phyloP scores from a whole-genome alignment of 1,139 yeast species.

The Kodamaea anthophila region DNA sequence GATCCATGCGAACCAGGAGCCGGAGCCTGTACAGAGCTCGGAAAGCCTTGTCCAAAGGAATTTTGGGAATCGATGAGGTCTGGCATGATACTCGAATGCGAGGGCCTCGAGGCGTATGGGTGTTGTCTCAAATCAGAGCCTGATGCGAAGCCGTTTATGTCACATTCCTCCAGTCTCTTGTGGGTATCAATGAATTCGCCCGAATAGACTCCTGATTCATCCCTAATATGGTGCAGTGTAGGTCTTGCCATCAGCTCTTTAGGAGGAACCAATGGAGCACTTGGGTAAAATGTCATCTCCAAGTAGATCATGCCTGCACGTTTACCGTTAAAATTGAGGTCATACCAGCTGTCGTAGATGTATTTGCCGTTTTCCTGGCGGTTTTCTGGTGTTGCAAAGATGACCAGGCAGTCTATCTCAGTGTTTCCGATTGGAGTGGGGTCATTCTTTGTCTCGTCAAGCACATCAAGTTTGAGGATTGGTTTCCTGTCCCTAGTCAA shows the following conservation, averaged over 20 bases:
- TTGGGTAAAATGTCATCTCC: conserved; percentile 88
- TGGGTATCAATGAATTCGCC: no score
- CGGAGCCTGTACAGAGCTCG: not conserved
- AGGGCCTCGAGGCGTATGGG: not conserved
- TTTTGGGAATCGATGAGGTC: not conserved
- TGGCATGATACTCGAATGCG: not conserved
- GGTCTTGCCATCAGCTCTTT: conserved; percentile 15
- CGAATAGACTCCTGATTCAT: conserved; percentile 3
- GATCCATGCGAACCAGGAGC: conserved; percentile 3
- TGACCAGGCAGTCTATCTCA: conserved; percentile 70
- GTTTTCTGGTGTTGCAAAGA: conserved; percentile 42
- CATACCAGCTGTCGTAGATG: conserved; percentile 73
- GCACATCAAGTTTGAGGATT: conserved; percentile 59
- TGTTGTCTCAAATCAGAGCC: not conserved
- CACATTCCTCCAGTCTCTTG: not conserved
- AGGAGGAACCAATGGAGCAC: conserved; percentile 45
- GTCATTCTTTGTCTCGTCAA: conserved; percentile 82
- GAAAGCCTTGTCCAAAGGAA: conserved; percentile 1
- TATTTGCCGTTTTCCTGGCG: conserved; percentile 67
- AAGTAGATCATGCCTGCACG: conserved; percentile 85
- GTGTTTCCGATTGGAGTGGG: conserved; percentile 84
- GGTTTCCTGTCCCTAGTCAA: conserved; percentile 60
- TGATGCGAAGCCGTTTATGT: conserved; percentile 1
- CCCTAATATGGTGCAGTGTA: conserved; percentile 5
- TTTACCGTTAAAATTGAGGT: conserved; percentile 57